Conservation (phyloP, 768 basidiomycete species). For the Pisolithus marmoratus region DNA sequence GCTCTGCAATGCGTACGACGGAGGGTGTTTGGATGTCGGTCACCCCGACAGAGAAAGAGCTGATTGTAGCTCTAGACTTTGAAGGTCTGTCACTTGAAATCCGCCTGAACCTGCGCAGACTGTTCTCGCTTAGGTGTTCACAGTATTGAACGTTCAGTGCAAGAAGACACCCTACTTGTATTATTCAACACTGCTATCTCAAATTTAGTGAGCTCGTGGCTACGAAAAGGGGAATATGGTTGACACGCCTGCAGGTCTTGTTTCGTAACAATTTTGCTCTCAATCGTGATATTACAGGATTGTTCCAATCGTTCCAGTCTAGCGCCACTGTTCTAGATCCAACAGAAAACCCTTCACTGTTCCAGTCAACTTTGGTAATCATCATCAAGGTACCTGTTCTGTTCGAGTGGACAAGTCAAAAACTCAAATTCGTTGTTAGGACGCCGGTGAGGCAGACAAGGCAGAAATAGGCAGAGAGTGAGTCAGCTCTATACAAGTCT, state of each 20-base stretch:
- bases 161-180: constrained; percentile 54
- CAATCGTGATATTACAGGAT: constrained; percentile 51
- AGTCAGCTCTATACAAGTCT: constrained; percentile 9
- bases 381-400: constrained; percentile 48
- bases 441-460: constrained; percentile 59
- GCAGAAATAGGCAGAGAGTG: constrained; percentile 54
- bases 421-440: constrained; percentile 28
- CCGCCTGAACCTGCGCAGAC: no score
- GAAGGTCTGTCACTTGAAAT: constrained; percentile 34
- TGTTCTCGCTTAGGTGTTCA: constrained; percentile 38
- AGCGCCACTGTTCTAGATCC: constrained; percentile 57
- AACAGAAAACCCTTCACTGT: constrained; percentile 49
- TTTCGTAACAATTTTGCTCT: constrained; percentile 65
- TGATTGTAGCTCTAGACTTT: constrained; percentile 53
- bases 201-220: constrained; percentile 38
- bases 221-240: neutral
- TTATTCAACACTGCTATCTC: constrained; percentile 57
- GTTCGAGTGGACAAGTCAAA: neutral
- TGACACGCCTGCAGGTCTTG: constrained; percentile 39
- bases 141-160: constrained; percentile 50
- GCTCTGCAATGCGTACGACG: constrained; percentile 52
- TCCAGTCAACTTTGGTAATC: constrained; percentile 53
- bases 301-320: constrained; percentile 59
- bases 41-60: constrained; percentile 43
- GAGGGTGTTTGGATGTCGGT: constrained; percentile 60